Base-by-base conservation (phyloP, 768 basidiomycete species). In the Boletus rufocinnamomeus region DNA sequence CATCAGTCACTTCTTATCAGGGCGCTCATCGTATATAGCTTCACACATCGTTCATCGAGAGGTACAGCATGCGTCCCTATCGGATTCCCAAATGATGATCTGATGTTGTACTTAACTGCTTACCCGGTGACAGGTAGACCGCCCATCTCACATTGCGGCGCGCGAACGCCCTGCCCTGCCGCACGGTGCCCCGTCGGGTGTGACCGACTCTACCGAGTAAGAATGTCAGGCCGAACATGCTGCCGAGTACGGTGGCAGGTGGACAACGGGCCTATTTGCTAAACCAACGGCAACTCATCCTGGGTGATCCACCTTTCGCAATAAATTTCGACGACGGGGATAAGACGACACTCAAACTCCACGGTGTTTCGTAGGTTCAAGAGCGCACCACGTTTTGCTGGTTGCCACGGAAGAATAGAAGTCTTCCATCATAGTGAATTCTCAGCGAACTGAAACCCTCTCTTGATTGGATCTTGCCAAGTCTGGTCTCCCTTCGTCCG, bases 1-100 rank as follows among this genome's bases (percentile, higher is more conserved):
- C 79, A 82, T 80, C 80, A 82, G 74, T 80, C 79, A 79, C 77
- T 64, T 73, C 74, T 79, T 80, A 80, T 80, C 81, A 65, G 69
- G 70, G 62, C 64, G 65, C 60, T 68, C 73, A 73, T 74, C 74
- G 69, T 65, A 68, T 70, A 74, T 72, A 74, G 68, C 62, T 70
- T 72, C 72, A 72, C 67, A 64, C 68, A 69, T 64, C 56, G 59
- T 60, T 56, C 63, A 60, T 68, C 62, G 54, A 69, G 67, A 64
- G 57, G 56, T 55, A 66, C 66, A 59, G 54, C 63, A 60, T 34
- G 53, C 61, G 66, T 72, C 61, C 65, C 69, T 72, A 69, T 71
- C 69, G 67, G 69, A 69, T 64, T 65, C 60, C 60, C 62, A 65
- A 67, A 63, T 66, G 41, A 61, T 63, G 53, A 59, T 66, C 56